A percentile compares a stretch with the other conserved stretches of the same genome.
phyloP scores from a whole-genome alignment of 108 stramenopile species.

The Phaeodactylum tricornutum region DNA sequence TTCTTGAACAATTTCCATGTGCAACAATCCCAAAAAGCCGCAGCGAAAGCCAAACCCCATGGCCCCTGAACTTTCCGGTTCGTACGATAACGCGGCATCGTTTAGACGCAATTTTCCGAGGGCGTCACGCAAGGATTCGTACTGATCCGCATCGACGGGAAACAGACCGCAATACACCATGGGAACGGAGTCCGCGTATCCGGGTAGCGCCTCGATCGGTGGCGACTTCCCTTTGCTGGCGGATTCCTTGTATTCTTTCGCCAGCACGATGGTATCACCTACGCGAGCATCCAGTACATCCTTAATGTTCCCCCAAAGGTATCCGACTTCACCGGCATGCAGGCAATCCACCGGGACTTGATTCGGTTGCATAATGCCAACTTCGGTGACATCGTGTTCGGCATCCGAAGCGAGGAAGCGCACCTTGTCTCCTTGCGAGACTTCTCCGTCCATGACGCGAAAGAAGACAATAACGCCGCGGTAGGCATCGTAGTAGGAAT shows the following conservation, averaged over 20 bases:
- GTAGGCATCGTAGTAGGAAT: slow-evolving; percentile 93
- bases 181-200: slow-evolving; percentile 78
- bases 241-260: slow-evolving; percentile 62
- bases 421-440: slow-evolving; percentile 73
- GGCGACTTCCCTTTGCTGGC: slow-evolving; percentile 18
- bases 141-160: slow-evolving; percentile 92
- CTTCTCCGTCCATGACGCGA: slow-evolving; percentile 88
- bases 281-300: slow-evolving; percentile 93
- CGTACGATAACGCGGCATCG: slow-evolving; percentile 83
- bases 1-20: slow-evolving; percentile 99
- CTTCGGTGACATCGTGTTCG: slow-evolving; percentile 87
- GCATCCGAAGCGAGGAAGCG: slow-evolving; percentile 58
- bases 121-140: slow-evolving; percentile 81
- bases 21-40: slow-evolving; percentile 95
- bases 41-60: slow-evolving; percentile 94
- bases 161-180: slow-evolving; percentile 96
- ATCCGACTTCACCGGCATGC: slow-evolving; percentile 91
- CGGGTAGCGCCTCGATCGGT: slow-evolving; percentile 60
- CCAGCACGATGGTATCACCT: slow-evolving; percentile 87
- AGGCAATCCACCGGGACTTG: slow-evolving; percentile 66
- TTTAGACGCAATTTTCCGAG: slow-evolving; percentile 90
- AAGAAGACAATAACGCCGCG: slow-evolving; percentile 94
- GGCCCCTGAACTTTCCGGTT: slow-evolving; percentile 79
- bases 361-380: slow-evolving; percentile 88
- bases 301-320: slow-evolving; percentile 86